phyloP scores from a whole-genome alignment of 2,329 filamentous ascomycete genomes.

The Samsoniella hepiali region DNA sequence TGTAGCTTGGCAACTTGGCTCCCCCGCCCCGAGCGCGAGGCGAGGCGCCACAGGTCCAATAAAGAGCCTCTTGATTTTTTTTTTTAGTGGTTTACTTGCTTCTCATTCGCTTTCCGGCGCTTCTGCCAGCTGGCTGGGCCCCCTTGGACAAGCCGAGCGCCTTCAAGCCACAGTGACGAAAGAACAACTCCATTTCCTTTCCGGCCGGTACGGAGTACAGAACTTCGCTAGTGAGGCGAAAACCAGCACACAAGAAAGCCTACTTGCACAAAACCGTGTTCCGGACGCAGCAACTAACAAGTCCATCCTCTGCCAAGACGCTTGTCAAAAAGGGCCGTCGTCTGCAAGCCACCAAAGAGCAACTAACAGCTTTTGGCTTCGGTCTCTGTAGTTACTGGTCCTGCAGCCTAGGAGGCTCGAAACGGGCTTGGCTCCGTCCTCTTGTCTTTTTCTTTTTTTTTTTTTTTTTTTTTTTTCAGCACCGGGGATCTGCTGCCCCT shows the following conservation, averaged over 20 bases:
- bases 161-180: constrained; percentile 17
- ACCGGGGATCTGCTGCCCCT: background rate
- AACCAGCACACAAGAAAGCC: background rate
- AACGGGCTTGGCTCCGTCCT: background rate
- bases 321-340: background rate
- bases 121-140: background rate
- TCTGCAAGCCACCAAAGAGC: background rate
- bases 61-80: background rate
- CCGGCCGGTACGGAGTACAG: too few species aligned
- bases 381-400: background rate
- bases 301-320: background rate
- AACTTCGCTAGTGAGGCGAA: background rate
- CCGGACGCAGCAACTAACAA: background rate
- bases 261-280: background rate
- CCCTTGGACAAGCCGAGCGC: background rate
- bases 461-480: too few species aligned
- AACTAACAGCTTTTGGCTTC: background rate
- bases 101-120: background rate
- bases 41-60: constrained; percentile 1
- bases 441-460: too few species aligned
- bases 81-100: background rate
- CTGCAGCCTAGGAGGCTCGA: background rate
- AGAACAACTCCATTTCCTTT: background rate
- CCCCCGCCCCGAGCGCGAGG: too few species aligned
- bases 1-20: too few species aligned